Evolutionary conservation across 1,284 basidiomycete genomes (phyloP).

Genomic region (Rhodotorula glutinis): DNA sequence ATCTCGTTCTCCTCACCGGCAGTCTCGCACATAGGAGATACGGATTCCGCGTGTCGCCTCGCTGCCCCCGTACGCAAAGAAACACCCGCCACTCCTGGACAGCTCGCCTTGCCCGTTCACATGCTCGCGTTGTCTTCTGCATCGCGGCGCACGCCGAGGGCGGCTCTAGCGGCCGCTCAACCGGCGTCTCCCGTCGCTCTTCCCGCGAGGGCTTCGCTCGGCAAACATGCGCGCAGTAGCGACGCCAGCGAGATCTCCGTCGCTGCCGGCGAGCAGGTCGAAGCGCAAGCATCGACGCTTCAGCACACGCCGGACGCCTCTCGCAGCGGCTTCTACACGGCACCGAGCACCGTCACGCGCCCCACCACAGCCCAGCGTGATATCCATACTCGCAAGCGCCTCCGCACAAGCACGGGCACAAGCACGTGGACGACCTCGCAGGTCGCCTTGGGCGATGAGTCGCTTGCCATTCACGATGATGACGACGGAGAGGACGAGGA

Average conservation of each 20-base stretch:
- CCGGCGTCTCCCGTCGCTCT: constrained; percentile 6
- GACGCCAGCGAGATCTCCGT: constrained; percentile 25
- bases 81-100: neutral
- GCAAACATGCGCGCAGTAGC: constrained; percentile 18
- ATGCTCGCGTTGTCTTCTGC: constrained; percentile 9
- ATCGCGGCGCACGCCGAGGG: constrained; percentile 3
- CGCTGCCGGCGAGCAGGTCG: neutral
- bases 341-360: neutral
- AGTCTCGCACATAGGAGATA: neutral
- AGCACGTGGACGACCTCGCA: neutral
- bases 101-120: constrained; percentile 19
- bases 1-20: constrained; percentile 10
- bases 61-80: too few species aligned
- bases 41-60: neutral
- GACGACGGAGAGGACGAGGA: neutral
- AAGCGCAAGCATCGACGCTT: too few species aligned
- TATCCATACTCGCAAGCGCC: constrained; percentile 10
- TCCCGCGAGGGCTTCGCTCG: neutral
- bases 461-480: neutral
- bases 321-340: neutral
- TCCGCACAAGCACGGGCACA: constrained; percentile 2
- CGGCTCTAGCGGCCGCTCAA: neutral
- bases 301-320: neutral
- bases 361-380: neutral
- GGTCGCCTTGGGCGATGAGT: too few species aligned